Conservation (phyloP, 108 stramenopile species). For the Fragilaria radians region DNA sequence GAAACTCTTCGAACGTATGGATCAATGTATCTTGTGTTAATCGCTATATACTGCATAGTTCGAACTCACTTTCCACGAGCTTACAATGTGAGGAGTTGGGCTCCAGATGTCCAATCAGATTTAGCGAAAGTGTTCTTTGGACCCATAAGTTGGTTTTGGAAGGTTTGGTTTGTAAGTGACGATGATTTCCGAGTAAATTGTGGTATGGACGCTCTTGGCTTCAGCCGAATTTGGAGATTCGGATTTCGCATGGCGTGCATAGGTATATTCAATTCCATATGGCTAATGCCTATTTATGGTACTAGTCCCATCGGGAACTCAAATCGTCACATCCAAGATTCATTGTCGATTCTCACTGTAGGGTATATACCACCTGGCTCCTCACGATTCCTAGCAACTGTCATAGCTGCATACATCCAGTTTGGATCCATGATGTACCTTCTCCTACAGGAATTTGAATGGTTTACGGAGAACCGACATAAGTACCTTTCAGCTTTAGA, state of each 20-base stretch:
- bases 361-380: slow-evolving; percentile 26
- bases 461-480: slow-evolving; percentile 43
- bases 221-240: slow-evolving; percentile 22
- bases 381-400: slow-evolving; percentile 19
- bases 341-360: slow-evolving; percentile 19
- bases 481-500: slow-evolving; percentile 18
- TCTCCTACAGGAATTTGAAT: slow-evolving; percentile 42
- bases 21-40: slow-evolving; percentile 30
- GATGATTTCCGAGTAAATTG: slow-evolving; percentile 29
- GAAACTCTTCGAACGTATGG: slow-evolving; percentile 24
- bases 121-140: slow-evolving; percentile 44
- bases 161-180: slow-evolving; percentile 36
- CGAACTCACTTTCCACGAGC: slow-evolving; percentile 30
- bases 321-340: slow-evolving; percentile 15
- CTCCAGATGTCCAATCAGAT: slow-evolving; percentile 19
- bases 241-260: slow-evolving; percentile 14
- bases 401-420: slow-evolving; percentile 36
- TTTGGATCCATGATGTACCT: slow-evolving; percentile 40
- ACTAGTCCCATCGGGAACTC: slow-evolving; percentile 12
- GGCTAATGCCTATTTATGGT: slow-evolving; percentile 44
- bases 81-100: slow-evolving; percentile 50
- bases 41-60: slow-evolving; percentile 38
- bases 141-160: slow-evolving; percentile 53
- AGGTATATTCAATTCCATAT: slow-evolving; percentile 37
- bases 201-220: slow-evolving; percentile 41